phyloP scores from a whole-genome alignment of 495 filamentous ascomycete species.

The Wilcoxina mikolae region DNA sequence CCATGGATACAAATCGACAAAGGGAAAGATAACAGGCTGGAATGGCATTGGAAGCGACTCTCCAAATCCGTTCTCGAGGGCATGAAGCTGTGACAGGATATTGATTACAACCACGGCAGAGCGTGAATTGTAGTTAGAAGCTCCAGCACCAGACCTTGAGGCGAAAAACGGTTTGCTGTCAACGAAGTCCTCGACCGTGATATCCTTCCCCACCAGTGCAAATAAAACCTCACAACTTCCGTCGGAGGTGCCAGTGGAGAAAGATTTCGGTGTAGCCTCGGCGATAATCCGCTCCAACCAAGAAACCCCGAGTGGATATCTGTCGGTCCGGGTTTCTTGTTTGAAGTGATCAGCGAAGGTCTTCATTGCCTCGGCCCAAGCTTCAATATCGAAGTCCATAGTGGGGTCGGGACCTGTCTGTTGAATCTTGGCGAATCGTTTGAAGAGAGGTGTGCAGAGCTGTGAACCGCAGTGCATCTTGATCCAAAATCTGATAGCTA shows the following conservation, averaged over 20 bases:
- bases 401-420: neutral
- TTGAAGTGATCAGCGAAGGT: neutral
- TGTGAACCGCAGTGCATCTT: neutral
- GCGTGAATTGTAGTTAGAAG: too few relatives aligned
- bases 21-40: neutral
- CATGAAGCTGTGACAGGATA: neutral
- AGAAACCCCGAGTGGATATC: neutral
- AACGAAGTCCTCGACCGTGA: neutral
- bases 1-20: neutral
- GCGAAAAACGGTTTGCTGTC: neutral
- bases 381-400: neutral
- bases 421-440: neutral
- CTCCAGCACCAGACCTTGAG: neutral
- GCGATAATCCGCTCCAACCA: neutral
- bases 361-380: neutral
- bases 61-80: neutral
- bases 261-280: neutral
- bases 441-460: neutral
- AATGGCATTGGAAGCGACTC: neutral
- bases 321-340: neutral
- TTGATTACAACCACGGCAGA: neutral
- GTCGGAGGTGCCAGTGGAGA: too few relatives aligned
- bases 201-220: neutral
- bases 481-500: neutral
- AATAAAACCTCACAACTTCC: neutral